Conservation (phyloP, 768 basidiomycete species). For the Glaciozyma martinii region DNA sequence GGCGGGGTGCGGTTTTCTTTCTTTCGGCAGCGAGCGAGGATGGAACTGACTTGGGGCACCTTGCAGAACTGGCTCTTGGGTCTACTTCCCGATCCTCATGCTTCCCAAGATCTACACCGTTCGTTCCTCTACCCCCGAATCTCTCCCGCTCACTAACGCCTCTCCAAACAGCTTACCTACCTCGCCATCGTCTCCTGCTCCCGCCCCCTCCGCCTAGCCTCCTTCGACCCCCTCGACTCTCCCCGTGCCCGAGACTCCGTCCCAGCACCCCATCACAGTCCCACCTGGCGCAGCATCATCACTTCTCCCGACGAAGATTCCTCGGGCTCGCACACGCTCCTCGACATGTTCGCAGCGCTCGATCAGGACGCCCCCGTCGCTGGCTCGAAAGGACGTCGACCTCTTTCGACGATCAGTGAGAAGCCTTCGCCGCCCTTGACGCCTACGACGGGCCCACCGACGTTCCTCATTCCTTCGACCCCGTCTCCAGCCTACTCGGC, state of each 20-base stretch:
- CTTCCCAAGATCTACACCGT: constrained; percentile 6
- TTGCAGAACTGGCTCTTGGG: not conserved
- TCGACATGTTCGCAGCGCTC: not conserved
- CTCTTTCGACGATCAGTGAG: not conserved
- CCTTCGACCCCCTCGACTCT: not conserved
- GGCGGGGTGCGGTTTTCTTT: too few relatives aligned
- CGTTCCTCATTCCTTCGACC: not conserved
- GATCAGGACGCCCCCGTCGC: too few relatives aligned
- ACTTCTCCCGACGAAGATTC: not conserved
- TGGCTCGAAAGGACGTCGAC: not conserved
- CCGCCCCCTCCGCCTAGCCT: not conserved
- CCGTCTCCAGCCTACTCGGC: not conserved
- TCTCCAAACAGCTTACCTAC: not conserved
- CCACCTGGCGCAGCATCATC: not conserved
- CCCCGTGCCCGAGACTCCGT: not conserved
- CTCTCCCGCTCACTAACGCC: not conserved
- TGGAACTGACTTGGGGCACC: not conserved
- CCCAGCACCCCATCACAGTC: not conserved
- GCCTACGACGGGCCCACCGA: not conserved
- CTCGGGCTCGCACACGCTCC: not conserved
- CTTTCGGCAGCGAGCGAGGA: not conserved
- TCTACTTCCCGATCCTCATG: not conserved
- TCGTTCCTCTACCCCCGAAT: not conserved
- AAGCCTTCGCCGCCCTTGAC: not conserved
- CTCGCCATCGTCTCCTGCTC: not conserved